These are phyloP conservation scores for Eremomyces bilateralis DNA, from an alignment of 495 filamentous ascomycete genomes.

Conservation along the genomic window DNA sequence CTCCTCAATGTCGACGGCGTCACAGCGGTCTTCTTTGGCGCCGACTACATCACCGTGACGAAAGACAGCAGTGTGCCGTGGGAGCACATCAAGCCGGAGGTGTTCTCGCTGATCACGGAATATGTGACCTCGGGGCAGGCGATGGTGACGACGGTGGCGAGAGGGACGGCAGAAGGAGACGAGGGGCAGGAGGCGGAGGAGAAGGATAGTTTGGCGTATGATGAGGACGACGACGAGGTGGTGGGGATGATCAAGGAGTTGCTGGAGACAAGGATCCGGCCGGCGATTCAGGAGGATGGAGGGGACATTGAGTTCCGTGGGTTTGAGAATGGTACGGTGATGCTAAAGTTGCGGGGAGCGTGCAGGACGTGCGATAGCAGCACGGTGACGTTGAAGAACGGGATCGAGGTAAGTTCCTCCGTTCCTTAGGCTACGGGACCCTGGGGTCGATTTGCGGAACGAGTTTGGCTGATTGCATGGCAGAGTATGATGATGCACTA, in stretches of 20 bases:
- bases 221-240: constrained; percentile 79
- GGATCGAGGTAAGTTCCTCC: constrained; percentile 74
- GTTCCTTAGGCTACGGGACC: no score
- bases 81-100: constrained; percentile 86
- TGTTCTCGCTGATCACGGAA: constrained; percentile 88
- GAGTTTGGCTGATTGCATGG: constrained; percentile 22
- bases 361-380: constrained; percentile 92
- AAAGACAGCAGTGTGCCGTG: constrained; percentile 73
- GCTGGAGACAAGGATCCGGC: constrained; percentile 84
- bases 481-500: constrained; percentile 95
- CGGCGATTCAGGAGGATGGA: constrained; percentile 91
- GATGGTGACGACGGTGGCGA: constrained; percentile 55
- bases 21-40: constrained; percentile 80
- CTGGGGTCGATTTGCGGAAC: no score
- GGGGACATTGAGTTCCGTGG: constrained; percentile 90
- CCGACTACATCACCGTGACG: constrained; percentile 90
- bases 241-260: constrained; percentile 97
- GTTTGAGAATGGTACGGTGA: constrained; percentile 67
- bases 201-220: constrained; percentile 48
- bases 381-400: constrained; percentile 85
- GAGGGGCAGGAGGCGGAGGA: constrained; percentile 33
- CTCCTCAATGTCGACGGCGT: constrained; percentile 83
- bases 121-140: constrained; percentile 59
- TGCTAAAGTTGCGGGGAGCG: constrained; percentile 74
- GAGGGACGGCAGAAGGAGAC: constrained; percentile 26